These are phyloP conservation scores for Potentilla sterilis DNA, from an alignment of 306 rosid genomes.

Conservation along the genomic window DNA sequence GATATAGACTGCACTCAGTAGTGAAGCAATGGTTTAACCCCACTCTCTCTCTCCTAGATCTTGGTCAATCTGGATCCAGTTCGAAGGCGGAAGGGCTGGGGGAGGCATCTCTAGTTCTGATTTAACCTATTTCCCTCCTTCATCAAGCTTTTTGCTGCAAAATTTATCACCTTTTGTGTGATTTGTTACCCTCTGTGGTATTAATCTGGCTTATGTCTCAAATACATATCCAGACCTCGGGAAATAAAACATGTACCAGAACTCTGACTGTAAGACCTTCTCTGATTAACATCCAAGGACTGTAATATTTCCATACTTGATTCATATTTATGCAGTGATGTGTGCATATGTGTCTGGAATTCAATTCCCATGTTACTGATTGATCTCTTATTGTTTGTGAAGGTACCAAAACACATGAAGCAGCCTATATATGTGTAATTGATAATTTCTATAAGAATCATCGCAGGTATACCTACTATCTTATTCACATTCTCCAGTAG, in stretches of 20 bases:
- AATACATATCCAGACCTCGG: constrained; percentile 54
- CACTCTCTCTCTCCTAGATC: too few relatives aligned
- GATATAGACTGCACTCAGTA: too few relatives aligned
- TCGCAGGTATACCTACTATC: constrained; percentile 55
- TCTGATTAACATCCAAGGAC: background rate
- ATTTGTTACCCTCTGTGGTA: too few relatives aligned
- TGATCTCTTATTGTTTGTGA: constrained; percentile 19
- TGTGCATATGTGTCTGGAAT: background rate
- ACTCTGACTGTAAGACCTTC: constrained; percentile 42
- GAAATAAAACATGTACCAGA: constrained; percentile 46
- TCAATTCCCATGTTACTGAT: constrained; percentile 6
- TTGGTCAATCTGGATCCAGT: too few relatives aligned
- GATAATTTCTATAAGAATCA: constrained; percentile 95
- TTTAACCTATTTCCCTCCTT: too few relatives aligned
- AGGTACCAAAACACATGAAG: constrained; percentile 74
- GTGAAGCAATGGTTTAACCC: too few relatives aligned
- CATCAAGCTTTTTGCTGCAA: too few relatives aligned
- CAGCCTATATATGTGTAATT: constrained; percentile 76
- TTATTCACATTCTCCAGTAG: background rate
- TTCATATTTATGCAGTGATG: background rate
- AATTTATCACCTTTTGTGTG: too few relatives aligned
- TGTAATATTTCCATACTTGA: background rate
- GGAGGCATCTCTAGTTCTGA: too few relatives aligned
- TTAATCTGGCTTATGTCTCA: too few relatives aligned
- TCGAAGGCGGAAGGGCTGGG: too few relatives aligned